Evolutionary conservation across 1,139 yeast genomes (phyloP).

Genomic region (Protomyces arabidopsidicola): DNA sequence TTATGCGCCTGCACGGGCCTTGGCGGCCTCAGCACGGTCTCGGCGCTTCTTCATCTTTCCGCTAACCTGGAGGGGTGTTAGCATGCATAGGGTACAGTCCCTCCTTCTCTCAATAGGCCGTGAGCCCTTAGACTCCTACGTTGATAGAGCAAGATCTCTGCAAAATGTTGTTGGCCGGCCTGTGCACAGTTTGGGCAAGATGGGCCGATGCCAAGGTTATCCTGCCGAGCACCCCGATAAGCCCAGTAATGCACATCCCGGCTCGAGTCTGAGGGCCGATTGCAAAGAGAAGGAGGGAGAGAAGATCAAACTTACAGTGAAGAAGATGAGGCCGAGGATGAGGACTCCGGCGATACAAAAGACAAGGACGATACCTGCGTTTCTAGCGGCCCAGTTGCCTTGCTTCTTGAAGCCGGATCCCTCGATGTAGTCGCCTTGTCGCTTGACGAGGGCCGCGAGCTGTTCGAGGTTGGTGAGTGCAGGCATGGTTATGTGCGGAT

Average conservation of each 20-base stretch:
- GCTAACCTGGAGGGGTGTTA: neutral
- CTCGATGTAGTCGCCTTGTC: neutral
- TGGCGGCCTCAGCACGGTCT: constrained; percentile 22
- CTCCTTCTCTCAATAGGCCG: no score
- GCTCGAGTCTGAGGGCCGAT: neutral
- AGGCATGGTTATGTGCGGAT: neutral
- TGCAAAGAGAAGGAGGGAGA: neutral
- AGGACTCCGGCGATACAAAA: constrained; percentile 16
- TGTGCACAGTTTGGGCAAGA: no score
- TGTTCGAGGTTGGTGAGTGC: neutral
- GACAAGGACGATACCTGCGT: constrained; percentile 23
- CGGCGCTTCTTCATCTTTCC: constrained; percentile 11
- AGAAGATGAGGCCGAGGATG: constrained; percentile 10
- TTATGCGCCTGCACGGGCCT: constrained; percentile 23
- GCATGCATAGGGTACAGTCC: neutral
- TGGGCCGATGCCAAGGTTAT: no score
- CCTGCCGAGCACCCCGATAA: no score
- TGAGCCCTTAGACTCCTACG: no score
- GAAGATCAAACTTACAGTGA: neutral
- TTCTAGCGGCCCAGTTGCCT: constrained; percentile 1
- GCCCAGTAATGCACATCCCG: no score
- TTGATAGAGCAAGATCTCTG: no score
- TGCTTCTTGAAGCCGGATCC: neutral
- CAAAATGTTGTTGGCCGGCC: no score
- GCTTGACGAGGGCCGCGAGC: neutral